Percentiles rank a stretch among this genome's conserved stretches.
Evolutionary conservation across 106 monocot genomes (phyloP).

Genomic region (Acanthochlamys bracteata): DNA sequence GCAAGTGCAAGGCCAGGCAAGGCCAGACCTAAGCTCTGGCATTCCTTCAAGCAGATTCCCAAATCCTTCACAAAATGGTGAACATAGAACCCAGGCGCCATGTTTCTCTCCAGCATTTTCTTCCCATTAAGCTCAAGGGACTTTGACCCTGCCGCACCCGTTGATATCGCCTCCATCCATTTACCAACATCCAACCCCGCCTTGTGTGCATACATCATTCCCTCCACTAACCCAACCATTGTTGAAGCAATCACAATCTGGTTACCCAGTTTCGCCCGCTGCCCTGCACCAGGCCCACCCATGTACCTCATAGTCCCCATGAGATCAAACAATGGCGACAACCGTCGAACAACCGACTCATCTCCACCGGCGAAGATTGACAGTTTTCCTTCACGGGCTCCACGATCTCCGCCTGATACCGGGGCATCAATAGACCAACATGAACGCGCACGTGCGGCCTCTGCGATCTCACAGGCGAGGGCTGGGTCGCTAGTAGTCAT

Average conservation of each 20-base stretch:
- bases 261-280: conserved; percentile 86
- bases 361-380: conserved; percentile 88
- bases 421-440: conserved; percentile 67
- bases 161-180: conserved; percentile 82
- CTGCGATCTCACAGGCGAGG: conserved; percentile 67
- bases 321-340: conserved; percentile 47
- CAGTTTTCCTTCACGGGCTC: conserved; percentile 52
- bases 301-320: conserved; percentile 79
- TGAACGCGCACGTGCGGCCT: conserved; percentile 18
- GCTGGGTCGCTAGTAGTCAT: conserved; percentile 88
- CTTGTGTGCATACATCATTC: conserved; percentile 80
- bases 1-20: conserved; percentile 80
- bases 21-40: conserved; percentile 68
- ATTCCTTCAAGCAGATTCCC: conserved; percentile 89
- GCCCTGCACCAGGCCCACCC: conserved; percentile 80
- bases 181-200: conserved; percentile 59
- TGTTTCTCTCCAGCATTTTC: conserved; percentile 77
- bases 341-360: conserved; percentile 19
- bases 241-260: conserved; percentile 80
- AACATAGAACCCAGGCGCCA: conserved; percentile 83
- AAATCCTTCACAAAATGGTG: conserved; percentile 93
- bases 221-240: conserved; percentile 92
- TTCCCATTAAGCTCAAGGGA: conserved; percentile 67
- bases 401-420: conserved; percentile 89
- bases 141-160: conserved; percentile 74